Evolutionary conservation across 306 rosid genomes (phyloP), one percentile per base, ranked within the genome.

Genomic region (Hippophae rhamnoides): DNA sequence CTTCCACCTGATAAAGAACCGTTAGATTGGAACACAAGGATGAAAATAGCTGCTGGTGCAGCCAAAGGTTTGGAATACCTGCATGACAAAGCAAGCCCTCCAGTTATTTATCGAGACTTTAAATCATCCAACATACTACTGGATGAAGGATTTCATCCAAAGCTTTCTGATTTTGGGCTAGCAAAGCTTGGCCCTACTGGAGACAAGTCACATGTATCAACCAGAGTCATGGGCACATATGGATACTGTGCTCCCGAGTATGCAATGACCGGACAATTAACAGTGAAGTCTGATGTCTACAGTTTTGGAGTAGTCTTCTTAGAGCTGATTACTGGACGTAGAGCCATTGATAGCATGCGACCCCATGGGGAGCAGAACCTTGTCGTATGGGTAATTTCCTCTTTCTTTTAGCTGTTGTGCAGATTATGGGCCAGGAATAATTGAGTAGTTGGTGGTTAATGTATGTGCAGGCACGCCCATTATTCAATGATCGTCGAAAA

Each of bases 191-290:
- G 96, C 70, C 96, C 96, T 23, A 82, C 82, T 6, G 96, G 94
- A 58, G 95, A 89, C 74, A 89, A 89, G 74, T 89, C 96, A 14
- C 96, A 89, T 41, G 95, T 89, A 73, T 89, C 94, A 62, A 89
- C 96, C 54, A 75, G 94, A 69, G 96, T 89, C 47, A 89, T 85
- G 96, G 96, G 96, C 67, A 89, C 96, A 66, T 89, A 89, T 25
- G 96, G 96, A 55, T 89, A 89, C 62, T 89, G 96, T 63, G 96
- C 96, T 63, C 96, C 96, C 3, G 96, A 89, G 67, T 85, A 89
- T 76, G 96, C 96, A 40, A 89, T 89, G 96, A 89, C 90, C 8
- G 96, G 96, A 52, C 95, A 89, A 63, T 76, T 89, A 69, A 89
- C 96, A 1, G 95, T 85, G 67, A 89, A 89, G 69, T 89, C 96